Base-by-base conservation (phyloP, 345 rosid genomes). In the Eucalyptus tenuipes region DNA sequence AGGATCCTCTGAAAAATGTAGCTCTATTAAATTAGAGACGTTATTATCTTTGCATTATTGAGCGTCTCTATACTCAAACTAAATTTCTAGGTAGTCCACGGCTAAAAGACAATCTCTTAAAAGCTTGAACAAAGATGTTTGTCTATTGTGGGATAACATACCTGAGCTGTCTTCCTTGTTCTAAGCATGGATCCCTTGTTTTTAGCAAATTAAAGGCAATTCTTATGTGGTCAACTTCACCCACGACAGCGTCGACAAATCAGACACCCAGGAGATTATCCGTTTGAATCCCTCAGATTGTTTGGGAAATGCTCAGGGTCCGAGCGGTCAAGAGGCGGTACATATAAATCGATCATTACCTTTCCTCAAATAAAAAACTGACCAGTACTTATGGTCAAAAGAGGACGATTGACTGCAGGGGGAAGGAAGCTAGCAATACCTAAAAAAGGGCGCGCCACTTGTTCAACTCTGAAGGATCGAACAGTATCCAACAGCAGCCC, bases 1-100 rank as follows among this genome's bases (percentile, higher is more conserved):
- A 55, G 1, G 0, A 55, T 55, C 1, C 1, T 22, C 5, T 22
- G 0, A 2, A 0, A 55, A 55, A 55, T 55, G 3, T 0, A 55
- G 1, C 1, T 22, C 4, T 20, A 24, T 6, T 24, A 55, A 22
- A 55, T 55, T 55, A 55, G 25, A 24, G 0, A 55, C 9, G 6
- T 55, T 24, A 9, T 1, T 24, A 55, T 9, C 61, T 2, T 24
- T 0, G 10, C 3, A 22, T 55, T 10, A 0, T 24, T 55, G 13
- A 24, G 1, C 3, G 0, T 1, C 5, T 24, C 2, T 4, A 55
- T 55, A 1, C 1, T 55, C 2, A 12, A 55, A 55, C 61, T 55
- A 55, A 55, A 55, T 55, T 9, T 55, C 1, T 0, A 53, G 5
- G 0, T 55, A 22, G 5, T 20, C 1, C 5, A 8, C 2, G 18